Base-by-base conservation (phyloP, 257 asterid genomes). In the Primulina tabacum region DNA sequence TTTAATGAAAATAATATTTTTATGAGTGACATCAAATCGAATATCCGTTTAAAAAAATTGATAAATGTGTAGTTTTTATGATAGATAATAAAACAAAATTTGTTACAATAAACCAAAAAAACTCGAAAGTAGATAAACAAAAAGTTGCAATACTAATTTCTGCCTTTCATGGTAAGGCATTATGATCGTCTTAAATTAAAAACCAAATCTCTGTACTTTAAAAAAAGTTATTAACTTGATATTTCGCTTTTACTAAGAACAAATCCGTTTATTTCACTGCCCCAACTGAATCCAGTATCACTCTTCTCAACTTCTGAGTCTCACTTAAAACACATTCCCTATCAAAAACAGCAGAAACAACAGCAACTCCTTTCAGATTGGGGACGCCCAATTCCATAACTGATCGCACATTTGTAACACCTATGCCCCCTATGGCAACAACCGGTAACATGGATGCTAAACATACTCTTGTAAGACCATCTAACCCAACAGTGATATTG, bases 391-490 rank as follows among this genome's bases (percentile, higher is more conserved):
- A 50, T 67, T 70, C 88, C 95, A 93, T 76, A 52, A 93, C 95
- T 29, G 79, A 67, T 47, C 55, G 77, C 5, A 75, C 94, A 72
- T 90, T 93, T 14, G 96, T 82, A 40, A 69, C 35, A 64, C 89
- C 96, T 21, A 93, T 87, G 24, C 99, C 99, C 2, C 99, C 99
- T 26, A 93, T 93, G 8, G 89, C 99, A 58, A 93, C 99, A 62
- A 90, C 96, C 18, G 99, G 97, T 78, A 93, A 73, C 86, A 84
- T 87, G 62, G 99, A 90, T 33, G 78, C 76, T 71, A 78, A 30
- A 65, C 97, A 83, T 7, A 89, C 95, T 1, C 75, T 73, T 82
- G 75, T 89, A 50, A 93, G 80, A 65, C 99, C 97, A 4, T 88
- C 95, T 77, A 93, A 64, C 17, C 97, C 96, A 26, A 90, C 77